Evolutionary conservation across 2,329 filamentous ascomycete genomes (phyloP), one percentile per base, ranked within the genome.

Genomic region (Penicillium verrucosum): DNA sequence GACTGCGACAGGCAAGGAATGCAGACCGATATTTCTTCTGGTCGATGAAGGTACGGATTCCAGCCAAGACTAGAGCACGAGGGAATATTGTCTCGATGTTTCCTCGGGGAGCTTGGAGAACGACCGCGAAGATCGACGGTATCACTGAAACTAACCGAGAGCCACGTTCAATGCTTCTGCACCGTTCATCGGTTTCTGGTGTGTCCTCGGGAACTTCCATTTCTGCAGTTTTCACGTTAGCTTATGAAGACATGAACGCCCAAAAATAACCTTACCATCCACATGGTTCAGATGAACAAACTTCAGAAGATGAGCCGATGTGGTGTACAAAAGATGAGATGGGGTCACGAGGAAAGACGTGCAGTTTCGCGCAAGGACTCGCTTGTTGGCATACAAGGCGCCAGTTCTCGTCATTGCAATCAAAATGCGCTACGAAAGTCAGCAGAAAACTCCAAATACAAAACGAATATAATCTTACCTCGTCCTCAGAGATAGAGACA

Each of bases 1-100:
- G 95, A 23, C 87, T 93, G 49, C 94, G 86, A 71, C 94, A 97
- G 60, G 91, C 88, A 23, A 89, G 79, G 70, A 97, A 99, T 0
- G 94, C 94, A 50, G 84, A 85, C 47, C 83, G 85, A 69, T 97
- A 99, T 66, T 94, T 85, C 71, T 89, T 89, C 32, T 83, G 80
- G 52, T 92, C 88, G 50, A 99, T 90, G 50, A 89, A 85, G 48
- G 85, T 84, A 46, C 94, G 85, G 54, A 99, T 95, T 27, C 92
- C 92, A 2, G 92, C 91, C 47, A 99, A 80, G 0, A 99, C 93
- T 76, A 99, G 87, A 14, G 93, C 93, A 58, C 94, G 84, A 16
- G 94, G 94, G 69, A 88, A 97, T 48, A 97, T 92, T 0, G 93
- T 97, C 75, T 99, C 94, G 1, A 97, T 78, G 65, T 99, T 99